These are phyloP conservation scores for Allium cepa DNA, from an alignment of 106 monocot genomes.

Conservation along the genomic window DNA sequence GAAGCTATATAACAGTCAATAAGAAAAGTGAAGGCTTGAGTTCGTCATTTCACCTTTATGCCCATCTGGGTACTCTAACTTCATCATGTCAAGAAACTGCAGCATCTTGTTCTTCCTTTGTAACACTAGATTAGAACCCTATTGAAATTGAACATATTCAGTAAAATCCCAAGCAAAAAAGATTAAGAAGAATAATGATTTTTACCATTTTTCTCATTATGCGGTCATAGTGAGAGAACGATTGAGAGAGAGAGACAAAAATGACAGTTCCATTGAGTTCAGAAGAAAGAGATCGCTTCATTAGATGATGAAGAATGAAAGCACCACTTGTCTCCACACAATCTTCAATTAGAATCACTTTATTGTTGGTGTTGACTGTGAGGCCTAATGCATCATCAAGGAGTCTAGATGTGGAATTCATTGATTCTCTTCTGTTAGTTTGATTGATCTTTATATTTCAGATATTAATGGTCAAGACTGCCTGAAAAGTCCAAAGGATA, in stretches of 20 bases:
- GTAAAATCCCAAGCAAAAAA: constrained; percentile 11
- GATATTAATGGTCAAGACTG: too few species aligned
- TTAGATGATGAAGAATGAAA: constrained; percentile 65
- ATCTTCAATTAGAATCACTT: constrained; percentile 65
- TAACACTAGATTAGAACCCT: constrained; percentile 81
- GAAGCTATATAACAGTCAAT: too few species aligned
- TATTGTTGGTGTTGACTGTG: constrained; percentile 6
- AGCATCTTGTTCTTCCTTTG: constrained; percentile 58
- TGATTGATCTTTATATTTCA: too few species aligned
- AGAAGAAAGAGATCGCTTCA: constrained; percentile 44
- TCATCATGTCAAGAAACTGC: constrained; percentile 64
- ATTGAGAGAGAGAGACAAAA: constrained; percentile 63
- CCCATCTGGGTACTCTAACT: constrained; percentile 39
- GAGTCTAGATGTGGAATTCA: constrained; percentile 24
- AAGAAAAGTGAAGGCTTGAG: too few species aligned
- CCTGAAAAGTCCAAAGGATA: too few species aligned
- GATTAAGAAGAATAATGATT: background rate
- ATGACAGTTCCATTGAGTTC: constrained; percentile 12
- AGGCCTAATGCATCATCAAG: constrained; percentile 66
- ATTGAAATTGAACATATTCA: constrained; percentile 17
- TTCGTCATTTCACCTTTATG: background rate
- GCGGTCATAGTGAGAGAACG: constrained; percentile 86
- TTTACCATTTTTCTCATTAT: constrained; percentile 71
- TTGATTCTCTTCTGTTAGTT: background rate
- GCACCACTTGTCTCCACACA: constrained; percentile 83